Conservation (phyloP, 371 early-diverging fungal species). For the Catenaria anguillulae region DNA sequence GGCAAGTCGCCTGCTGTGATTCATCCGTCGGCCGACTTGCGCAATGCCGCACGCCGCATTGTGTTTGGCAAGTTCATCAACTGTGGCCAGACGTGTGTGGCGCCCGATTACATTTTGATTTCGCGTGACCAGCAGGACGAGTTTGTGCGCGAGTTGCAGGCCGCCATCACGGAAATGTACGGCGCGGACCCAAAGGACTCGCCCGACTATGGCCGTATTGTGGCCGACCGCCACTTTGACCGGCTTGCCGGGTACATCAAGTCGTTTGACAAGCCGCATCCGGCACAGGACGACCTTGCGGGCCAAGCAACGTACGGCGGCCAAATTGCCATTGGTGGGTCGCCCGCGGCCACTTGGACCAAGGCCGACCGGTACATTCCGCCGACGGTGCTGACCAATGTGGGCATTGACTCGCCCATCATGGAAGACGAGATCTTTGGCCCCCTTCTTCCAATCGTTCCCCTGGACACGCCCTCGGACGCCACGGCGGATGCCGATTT, state of each 20-base stretch:
- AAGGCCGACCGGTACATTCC: not conserved
- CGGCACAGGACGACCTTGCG: conserved; percentile 10
- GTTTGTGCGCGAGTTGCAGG: conserved; percentile 34
- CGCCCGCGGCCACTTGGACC: conserved; percentile 11
- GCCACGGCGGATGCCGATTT: conserved; percentile 56
- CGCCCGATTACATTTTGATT: conserved; percentile 68
- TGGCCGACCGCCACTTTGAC: conserved; percentile 52
- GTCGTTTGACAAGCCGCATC: conserved; percentile 10
- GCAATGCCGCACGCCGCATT: conserved; percentile 52
- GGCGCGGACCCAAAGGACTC: conserved; percentile 38
- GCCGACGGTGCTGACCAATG: not conserved
- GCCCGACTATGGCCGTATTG: conserved; percentile 47
- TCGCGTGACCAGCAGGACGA: conserved; percentile 31
- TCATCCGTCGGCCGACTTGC: conserved; percentile 44
- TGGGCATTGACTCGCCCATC: not conserved
- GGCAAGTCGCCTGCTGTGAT: conserved; percentile 71
- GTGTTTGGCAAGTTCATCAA: conserved; percentile 71
- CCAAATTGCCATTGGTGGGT: conserved; percentile 19
- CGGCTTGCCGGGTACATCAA: conserved; percentile 46
- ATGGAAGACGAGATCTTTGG: conserved; percentile 53
- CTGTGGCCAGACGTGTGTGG: conserved; percentile 78
- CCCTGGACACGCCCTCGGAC: conserved; percentile 41
- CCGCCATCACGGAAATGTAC: conserved; percentile 33
- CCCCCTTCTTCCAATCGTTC: conserved; percentile 71
- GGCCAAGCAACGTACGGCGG: conserved; percentile 4